Evolutionary conservation across 140 eudicot species (phyloP).

Genomic region (Ambrosia hybrid): DNA sequence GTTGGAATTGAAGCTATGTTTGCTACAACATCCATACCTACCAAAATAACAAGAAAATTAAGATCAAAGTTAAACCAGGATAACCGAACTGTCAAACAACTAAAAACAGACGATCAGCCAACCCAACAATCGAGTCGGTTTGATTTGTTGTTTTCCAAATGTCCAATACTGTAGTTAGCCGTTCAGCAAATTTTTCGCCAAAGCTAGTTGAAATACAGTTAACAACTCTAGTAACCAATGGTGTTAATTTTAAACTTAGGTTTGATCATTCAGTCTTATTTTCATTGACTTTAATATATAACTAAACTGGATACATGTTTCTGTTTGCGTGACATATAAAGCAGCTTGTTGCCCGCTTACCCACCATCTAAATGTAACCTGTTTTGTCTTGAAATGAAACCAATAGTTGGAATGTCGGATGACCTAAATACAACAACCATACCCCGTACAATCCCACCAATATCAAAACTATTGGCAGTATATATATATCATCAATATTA

Average conservation of each 20-base stretch:
- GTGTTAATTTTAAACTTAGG: neutral
- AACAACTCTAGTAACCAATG: neutral
- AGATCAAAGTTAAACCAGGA: neutral
- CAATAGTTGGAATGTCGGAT: too few species aligned
- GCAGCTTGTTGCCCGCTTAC: too few species aligned
- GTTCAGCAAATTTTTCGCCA: neutral
- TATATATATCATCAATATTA: neutral
- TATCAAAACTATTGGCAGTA: too few species aligned
- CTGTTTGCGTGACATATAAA: neutral
- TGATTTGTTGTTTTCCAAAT: neutral
- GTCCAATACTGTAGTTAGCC: neutral
- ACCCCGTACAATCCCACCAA: too few species aligned
- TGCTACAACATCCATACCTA: constrained; percentile 88
- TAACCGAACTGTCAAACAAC: too few species aligned
- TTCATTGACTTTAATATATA: neutral
- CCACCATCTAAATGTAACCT: too few species aligned
- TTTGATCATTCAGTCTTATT: neutral
- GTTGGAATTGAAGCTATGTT: constrained; percentile 74
- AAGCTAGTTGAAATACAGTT: neutral
- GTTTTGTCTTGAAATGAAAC: too few species aligned
- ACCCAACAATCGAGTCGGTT: neutral
- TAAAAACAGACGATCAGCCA: too few species aligned
- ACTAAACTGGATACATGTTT: neutral
- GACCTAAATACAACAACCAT: too few species aligned
- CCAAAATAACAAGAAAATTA: neutral